Base-by-base conservation (phyloP, 1,284 basidiomycete species). In the Trichosporon sp. region DNA sequence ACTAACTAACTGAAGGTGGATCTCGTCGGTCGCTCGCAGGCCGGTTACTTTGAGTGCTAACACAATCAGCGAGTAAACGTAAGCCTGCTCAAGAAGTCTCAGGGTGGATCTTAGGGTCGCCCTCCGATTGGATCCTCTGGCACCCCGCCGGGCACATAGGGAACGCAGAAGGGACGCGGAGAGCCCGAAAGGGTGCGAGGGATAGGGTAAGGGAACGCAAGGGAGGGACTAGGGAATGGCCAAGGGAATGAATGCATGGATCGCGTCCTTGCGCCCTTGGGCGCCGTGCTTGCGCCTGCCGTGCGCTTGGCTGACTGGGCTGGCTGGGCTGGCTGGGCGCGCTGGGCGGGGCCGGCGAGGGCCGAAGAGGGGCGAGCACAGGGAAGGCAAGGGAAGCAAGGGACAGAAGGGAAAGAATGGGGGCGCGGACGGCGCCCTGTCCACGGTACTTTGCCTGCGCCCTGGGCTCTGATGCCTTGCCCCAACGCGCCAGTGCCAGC, bases 201-300 rank as follows among this genome's bases (percentile, higher is more conserved):
- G 49, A n/a, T n/a, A 21, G 25, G 14, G 10, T 1, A 29, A 54
- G 49, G 49, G 49, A 54, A 29, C 49, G 49, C 49, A 54, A 54
- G 49, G 49, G 49, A 54, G 14, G 33, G 14, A 8, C 49, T 29
- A 54, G 49, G 49, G 49, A 54, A n/a, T 3, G 19, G 25, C 49
- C 16, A 27, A 54, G 49, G 49, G 46, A 27, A n/a, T n/a, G 25
- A 29, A 54, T 54, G 49, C 49, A 27, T 54, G 49, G 49, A 9
- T 54, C 49, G 49, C 49, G 49, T 54, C 49, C 49, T 54, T 54
- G 49, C 49, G 49, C 31, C 49, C 49, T 54, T 54, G 49, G 49
- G 49, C 27, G 14, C 14, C 19, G 29, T 54, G 49, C 49, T 14
- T 52, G 46, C 46, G 40, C 19, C 23, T 44, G 19, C 37, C n/a